Percentiles rank a stretch among this genome's conserved stretches.
Evolutionary conservation across 805 yeast species (phyloP).

Genomic region (Scheffersomyces lignosus): DNA sequence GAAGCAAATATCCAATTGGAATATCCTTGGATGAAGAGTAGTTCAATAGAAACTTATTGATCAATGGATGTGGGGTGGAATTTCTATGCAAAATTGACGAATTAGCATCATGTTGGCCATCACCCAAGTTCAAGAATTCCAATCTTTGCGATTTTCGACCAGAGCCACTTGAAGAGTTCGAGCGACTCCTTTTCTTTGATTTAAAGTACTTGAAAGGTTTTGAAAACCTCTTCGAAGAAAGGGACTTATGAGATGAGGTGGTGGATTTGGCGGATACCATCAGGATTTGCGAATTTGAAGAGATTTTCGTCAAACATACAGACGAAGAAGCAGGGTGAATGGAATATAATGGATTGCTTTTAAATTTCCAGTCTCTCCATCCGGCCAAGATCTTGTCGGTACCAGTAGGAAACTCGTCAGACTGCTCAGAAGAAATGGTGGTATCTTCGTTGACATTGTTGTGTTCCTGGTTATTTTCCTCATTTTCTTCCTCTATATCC

Average conservation of each 20-base stretch:
- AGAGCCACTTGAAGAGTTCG: background rate
- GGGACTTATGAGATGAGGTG: constrained; percentile 15
- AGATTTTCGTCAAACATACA: constrained; percentile 12
- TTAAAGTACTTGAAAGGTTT: constrained; percentile 21
- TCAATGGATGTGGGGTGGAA: constrained; percentile 52
- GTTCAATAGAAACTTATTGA: constrained; percentile 59
- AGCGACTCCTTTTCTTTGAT: constrained; percentile 9
- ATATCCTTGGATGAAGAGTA: constrained; percentile 71
- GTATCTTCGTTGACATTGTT: constrained; percentile 6
- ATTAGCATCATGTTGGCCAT: background rate
- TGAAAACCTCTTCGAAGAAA: constrained; percentile 14
- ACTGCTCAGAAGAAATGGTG: constrained; percentile 7
- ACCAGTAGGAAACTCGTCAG: background rate
- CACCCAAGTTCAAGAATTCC: constrained; percentile 1
- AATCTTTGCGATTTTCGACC: constrained; percentile 3
- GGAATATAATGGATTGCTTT: constrained; percentile 66
- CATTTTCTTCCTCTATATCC: constrained; percentile 10
- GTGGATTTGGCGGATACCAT: constrained; percentile 14
- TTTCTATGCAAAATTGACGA: constrained; percentile 1
- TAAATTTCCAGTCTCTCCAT: constrained; percentile 91
- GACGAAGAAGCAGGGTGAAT: constrained; percentile 21
- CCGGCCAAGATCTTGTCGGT: constrained; percentile 58
- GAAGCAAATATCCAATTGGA: constrained; percentile 76
- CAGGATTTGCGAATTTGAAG: constrained; percentile 15
- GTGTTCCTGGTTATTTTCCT: constrained; percentile 2